These are phyloP conservation scores for Leptosphaerulina australis DNA, from an alignment of 2,329 filamentous ascomycete genomes.

Conservation along the genomic window DNA sequence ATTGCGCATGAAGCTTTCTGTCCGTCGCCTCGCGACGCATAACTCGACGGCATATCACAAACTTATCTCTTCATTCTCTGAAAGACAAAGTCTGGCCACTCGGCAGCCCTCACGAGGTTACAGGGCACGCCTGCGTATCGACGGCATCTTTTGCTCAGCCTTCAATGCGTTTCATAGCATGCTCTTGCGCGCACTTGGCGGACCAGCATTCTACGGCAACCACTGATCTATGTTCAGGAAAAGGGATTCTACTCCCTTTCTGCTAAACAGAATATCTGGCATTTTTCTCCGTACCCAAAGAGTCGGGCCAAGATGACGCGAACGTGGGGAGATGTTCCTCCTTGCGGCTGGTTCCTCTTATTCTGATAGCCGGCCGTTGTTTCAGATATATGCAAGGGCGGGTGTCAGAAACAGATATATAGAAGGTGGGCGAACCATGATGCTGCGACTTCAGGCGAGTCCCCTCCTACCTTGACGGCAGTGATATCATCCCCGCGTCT, in stretches of 20 bases:
- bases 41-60: slow-evolving; percentile 1
- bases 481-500: slow-evolving; percentile 17
- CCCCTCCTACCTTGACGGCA: slow-evolving; percentile 21
- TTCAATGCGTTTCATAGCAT: slow-evolving; percentile 23
- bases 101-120: slow-evolving; percentile 10
- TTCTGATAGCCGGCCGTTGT: slow-evolving; percentile 28
- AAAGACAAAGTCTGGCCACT: slow-evolving; percentile 3
- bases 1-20: slow-evolving; percentile 11
- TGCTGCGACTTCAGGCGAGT: slow-evolving; percentile 25
- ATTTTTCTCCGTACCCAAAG: slow-evolving; percentile 18
- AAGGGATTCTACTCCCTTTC: slow-evolving; percentile 27
- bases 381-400: slow-evolving; percentile 32
- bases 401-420: slow-evolving; percentile 27
- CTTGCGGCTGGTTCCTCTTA: slow-evolving; percentile 40
- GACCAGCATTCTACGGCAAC: slow-evolving; percentile 25
- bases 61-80: slow-evolving; percentile 11
- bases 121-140: slow-evolving; percentile 29
- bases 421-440: slow-evolving; percentile 25
- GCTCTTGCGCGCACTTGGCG: slow-evolving; percentile 13
- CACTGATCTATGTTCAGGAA: slow-evolving; percentile 24
- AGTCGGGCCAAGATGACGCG: slow-evolving; percentile 25
- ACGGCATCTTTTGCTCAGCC: slow-evolving; percentile 21
- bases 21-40: slow-evolving; percentile 13
- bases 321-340: slow-evolving; percentile 35
- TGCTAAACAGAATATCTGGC: slow-evolving; percentile 18